phyloP scores from a whole-genome alignment of 108 stramenopile genomes.

The Aureococcus anophagefferens region DNA sequence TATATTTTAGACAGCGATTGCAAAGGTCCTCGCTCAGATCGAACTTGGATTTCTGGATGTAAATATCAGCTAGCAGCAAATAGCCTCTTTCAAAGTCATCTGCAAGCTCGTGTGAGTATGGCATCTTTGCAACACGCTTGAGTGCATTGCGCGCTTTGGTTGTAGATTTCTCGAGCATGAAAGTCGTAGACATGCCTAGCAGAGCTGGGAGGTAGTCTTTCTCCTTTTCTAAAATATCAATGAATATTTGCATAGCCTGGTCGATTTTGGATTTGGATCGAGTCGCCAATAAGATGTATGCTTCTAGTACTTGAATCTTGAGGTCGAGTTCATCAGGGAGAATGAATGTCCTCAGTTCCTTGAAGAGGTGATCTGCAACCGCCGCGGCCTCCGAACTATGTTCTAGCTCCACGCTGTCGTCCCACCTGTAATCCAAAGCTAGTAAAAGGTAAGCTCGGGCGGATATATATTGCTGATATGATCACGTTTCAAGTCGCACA shows the following conservation, averaged over 20 bases:
- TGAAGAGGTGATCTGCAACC: constrained; percentile 10
- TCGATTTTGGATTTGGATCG: constrained; percentile 28
- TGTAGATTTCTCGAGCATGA: constrained; percentile 36
- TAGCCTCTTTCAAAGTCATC: constrained; percentile 53
- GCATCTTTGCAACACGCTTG: constrained; percentile 54
- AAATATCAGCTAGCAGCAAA: constrained; percentile 50
- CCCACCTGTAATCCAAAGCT: no score
- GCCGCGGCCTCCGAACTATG: background rate
- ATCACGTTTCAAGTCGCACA: no score
- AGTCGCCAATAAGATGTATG: constrained; percentile 15
- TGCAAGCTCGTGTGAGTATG: constrained; percentile 31
- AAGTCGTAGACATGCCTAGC: constrained; percentile 45
- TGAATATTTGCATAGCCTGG: constrained; percentile 35
- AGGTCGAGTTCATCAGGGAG: background rate
- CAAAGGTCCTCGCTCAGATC: constrained; percentile 52
- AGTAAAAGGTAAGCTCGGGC: no score
- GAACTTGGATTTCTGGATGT: constrained; percentile 48
- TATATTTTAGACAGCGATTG: constrained; percentile 39
- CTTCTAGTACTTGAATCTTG: background rate
- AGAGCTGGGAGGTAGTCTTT: constrained; percentile 44
- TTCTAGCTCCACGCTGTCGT: constrained; percentile 4
- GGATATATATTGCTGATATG: no score
- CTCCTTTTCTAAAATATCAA: constrained; percentile 39
- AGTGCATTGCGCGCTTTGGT: constrained; percentile 51
- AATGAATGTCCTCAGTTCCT: constrained; percentile 4